Evolutionary conservation across 2,329 filamentous ascomycete species (phyloP).

Genomic region (Xylariaceae sp.): DNA sequence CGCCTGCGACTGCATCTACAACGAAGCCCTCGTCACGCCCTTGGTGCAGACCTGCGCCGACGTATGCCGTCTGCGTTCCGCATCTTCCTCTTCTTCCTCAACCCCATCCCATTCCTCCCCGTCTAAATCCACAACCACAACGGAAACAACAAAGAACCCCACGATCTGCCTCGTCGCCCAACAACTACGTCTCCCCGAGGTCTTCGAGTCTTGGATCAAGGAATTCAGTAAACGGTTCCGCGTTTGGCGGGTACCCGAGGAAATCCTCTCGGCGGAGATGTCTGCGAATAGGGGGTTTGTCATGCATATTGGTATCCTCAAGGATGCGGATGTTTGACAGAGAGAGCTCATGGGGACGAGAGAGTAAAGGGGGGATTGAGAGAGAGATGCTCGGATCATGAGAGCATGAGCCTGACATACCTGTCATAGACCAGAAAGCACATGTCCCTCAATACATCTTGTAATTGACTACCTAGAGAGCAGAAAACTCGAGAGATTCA

Average conservation of each 20-base stretch:
- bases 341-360: no score
- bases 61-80: constrained; percentile 54
- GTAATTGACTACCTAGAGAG: no score
- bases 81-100: no score
- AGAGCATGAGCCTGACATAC: no score
- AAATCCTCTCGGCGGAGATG: constrained; percentile 53
- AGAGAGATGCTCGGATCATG: no score
- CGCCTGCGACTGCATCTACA: constrained; percentile 94
- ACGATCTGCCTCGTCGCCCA: constrained; percentile 80
- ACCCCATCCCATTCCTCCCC: no score
- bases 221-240: constrained; percentile 62
- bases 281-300: constrained; percentile 67
- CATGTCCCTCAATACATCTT: no score
- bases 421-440: no score
- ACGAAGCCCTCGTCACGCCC: constrained; percentile 75
- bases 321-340: constrained; percentile 21
- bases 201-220: constrained; percentile 76
- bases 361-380: no score
- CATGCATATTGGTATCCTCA: constrained; percentile 70
- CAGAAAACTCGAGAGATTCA: no score
- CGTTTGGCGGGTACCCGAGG: constrained; percentile 70
- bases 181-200: constrained; percentile 77
- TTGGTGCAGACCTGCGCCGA: constrained; percentile 79
- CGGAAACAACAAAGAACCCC: no score
- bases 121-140: no score